Evolutionary conservation across 1,284 basidiomycete genomes (phyloP), one percentile per base, ranked within the genome.

Genomic region (Puccinia triticina): DNA sequence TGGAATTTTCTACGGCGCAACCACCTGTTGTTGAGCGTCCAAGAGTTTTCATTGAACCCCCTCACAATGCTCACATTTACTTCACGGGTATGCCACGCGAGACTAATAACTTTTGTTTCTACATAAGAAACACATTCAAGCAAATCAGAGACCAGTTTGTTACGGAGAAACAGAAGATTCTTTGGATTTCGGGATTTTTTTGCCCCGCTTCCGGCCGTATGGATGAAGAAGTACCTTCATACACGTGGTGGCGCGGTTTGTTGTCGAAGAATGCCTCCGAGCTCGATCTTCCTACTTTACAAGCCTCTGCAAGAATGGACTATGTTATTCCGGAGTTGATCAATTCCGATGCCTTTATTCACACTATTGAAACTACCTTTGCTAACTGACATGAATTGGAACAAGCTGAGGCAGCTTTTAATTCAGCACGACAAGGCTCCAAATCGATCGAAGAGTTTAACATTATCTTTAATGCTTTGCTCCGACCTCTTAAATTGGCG

Each of bases 381-480:
- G 2, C 37, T 21, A 43, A 57, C 16, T n/a, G 37, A 32, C 18
- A 40, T 11, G 55, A 75, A 37, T 5, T 4, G 16, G 73, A 75
- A 14, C 10, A 32, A 14, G 2, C 16, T 18, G 2, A 37, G 43
- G n/a, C 11, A 16, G 8, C 32, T 57, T n/a, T n/a, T 10, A 21
- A 50, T 12, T 5, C 23, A 21, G 7, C 23, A 4, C 2, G 23
- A 7, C 48, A 75, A 59, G 53, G 40, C 7, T 23, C 34, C 29
- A 37, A 43, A 16, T 34, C 50, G 2, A 75, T 75, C 29, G 34
- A 61, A 29, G n/a, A 75, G 59, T 75, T 57, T 11, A 57, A 75
- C 29, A 37, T 55, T 12, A 5, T 34, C 14, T 74, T 74, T 34
- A 74, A 57, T n/a, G 18, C 50, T n/a, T n/a, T n/a, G n/a, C n/a